These are phyloP conservation scores for Akanthomyces dipterigenus DNA, from an alignment of 2,329 filamentous ascomycete genomes.

Conservation along the genomic window DNA sequence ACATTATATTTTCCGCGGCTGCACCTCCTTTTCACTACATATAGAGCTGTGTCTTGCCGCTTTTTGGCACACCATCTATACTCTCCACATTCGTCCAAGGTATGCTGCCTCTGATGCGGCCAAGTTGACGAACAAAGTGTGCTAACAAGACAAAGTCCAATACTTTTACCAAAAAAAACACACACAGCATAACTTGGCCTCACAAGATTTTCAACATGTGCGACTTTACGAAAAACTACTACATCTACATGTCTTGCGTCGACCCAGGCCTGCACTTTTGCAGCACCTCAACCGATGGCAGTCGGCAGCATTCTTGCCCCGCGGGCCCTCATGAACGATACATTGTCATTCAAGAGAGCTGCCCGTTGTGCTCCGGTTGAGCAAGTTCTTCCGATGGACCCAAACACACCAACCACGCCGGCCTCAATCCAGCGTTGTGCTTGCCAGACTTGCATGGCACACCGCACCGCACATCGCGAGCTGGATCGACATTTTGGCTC, in stretches of 20 bases:
- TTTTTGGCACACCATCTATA: neutral
- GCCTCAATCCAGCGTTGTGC: neutral
- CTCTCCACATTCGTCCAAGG: neutral
- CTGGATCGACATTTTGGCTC: neutral
- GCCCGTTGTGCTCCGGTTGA: conserved; percentile 37
- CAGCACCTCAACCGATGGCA: conserved; percentile 61
- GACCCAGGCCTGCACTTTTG: conserved; percentile 67
- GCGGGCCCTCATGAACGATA: conserved; percentile 66
- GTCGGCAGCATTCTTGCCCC: conserved; percentile 50
- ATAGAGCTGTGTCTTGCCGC: neutral
- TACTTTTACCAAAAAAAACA: neutral
- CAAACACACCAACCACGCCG: neutral
- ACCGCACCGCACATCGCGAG: neutral
- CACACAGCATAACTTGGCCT: neutral
- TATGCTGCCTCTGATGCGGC: neutral
- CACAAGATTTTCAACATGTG: conserved; percentile 38
- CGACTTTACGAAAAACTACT: conserved; percentile 68
- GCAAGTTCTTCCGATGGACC: neutral
- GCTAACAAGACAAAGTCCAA: neutral
- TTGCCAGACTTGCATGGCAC: neutral
- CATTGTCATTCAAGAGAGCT: conserved; percentile 61
- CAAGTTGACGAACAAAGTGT: neutral
- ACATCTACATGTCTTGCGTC: conserved; percentile 65
- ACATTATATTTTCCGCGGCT: neutral
- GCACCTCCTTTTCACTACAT: neutral